Evolutionary conservation across 805 yeast genomes (phyloP).

Genomic region (Ogataea paraovalis): DNA sequence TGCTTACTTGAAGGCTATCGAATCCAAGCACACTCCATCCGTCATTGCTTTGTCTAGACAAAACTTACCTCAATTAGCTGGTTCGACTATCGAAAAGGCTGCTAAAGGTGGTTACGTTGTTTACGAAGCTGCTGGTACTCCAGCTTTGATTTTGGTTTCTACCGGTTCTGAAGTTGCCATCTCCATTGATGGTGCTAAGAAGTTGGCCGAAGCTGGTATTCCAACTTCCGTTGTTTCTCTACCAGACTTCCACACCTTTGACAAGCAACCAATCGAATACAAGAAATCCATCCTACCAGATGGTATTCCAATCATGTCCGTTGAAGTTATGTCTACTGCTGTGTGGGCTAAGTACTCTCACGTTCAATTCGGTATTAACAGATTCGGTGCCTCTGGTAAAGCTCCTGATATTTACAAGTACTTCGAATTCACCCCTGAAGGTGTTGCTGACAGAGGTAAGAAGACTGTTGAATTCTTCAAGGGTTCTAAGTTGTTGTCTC

Average conservation of each 20-base stretch:
- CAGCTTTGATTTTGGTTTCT: constrained; percentile 76
- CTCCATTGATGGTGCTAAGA: constrained; percentile 77
- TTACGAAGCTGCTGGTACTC: constrained; percentile 49
- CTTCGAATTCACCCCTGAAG: constrained; percentile 91
- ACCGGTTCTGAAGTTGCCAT: constrained; percentile 94
- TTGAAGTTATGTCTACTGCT: constrained; percentile 85
- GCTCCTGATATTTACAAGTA: constrained; percentile 74
- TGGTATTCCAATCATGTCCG: constrained; percentile 87
- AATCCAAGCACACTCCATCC: constrained; percentile 62
- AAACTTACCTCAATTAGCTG: constrained; percentile 88
- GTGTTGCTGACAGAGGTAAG: constrained; percentile 80
- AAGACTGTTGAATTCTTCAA: constrained; percentile 79
- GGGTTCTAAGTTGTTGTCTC: constrained; percentile 69
- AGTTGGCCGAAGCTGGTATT: constrained; percentile 59
- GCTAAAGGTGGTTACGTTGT: constrained; percentile 89
- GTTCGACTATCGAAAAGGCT: constrained; percentile 89
- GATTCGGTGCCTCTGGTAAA: constrained; percentile 96
- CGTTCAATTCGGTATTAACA: constrained; percentile 91
- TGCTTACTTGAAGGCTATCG: constrained; percentile 66
- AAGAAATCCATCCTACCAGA: constrained; percentile 86
- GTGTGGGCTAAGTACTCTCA: constrained; percentile 97
- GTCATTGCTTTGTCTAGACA: constrained; percentile 80
- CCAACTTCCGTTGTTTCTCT: constrained; percentile 83
- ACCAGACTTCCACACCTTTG: constrained; percentile 91
- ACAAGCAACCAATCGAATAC: constrained; percentile 77